Percentiles rank a stretch among this genome's conserved stretches.
Conservation (phyloP, 805 yeast species). For the Ogataea trehalophila region DNA sequence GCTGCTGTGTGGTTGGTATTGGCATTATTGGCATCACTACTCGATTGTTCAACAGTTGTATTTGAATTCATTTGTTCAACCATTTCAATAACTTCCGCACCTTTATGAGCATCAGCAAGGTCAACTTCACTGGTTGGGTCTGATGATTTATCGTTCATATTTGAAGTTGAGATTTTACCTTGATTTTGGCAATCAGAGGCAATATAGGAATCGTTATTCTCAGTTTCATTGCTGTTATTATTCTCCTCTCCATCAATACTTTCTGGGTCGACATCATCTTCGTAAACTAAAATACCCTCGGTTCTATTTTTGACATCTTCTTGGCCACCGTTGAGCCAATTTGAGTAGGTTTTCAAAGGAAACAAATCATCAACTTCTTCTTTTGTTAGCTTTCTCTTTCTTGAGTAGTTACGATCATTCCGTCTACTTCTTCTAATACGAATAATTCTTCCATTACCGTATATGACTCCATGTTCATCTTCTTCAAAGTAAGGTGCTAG, state of each 20-base stretch:
- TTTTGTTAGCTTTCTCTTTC: conserved; percentile 46
- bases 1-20: conserved; percentile 3
- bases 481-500: conserved; percentile 21
- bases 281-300: conserved; percentile 28
- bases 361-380: conserved; percentile 57
- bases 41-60: not conserved
- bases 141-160: not conserved
- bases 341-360: conserved; percentile 51
- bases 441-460: conserved; percentile 3
- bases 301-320: conserved; percentile 46
- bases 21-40: not conserved
- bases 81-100: conserved; percentile 6
- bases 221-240: not conserved
- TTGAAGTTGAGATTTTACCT: not conserved
- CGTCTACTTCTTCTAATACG: conserved; percentile 21
- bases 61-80: not conserved
- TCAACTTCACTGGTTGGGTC: conserved; percentile 8
- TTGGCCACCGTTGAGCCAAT: conserved; percentile 60
- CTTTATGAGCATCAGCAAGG: conserved; percentile 6
- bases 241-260: not conserved
- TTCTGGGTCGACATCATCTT: conserved; percentile 25
- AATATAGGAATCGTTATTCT: not conserved
- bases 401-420: conserved; percentile 31
- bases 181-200: too few species aligned
- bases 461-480: conserved; percentile 8